These are phyloP conservation scores for Fusarium drepaniforme DNA, from an alignment of 2,329 filamentous ascomycete genomes.

Conservation along the genomic window DNA sequence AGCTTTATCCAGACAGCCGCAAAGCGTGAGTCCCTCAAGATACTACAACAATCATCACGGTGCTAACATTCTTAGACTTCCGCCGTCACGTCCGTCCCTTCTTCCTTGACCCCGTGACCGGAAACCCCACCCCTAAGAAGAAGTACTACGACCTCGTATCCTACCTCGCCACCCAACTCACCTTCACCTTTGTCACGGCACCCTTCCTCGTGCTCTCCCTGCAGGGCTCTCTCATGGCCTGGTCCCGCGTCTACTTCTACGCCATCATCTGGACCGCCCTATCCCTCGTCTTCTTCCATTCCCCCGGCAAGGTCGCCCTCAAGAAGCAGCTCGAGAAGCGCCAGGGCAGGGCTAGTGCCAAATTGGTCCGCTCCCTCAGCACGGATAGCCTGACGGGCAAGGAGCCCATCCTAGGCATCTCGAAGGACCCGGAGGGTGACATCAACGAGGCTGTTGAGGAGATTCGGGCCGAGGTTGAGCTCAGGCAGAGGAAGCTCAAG, in stretches of 20 bases:
- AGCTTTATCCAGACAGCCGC: conserved; percentile 93
- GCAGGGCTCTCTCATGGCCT: conserved; percentile 77
- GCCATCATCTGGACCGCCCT: conserved; percentile 74
- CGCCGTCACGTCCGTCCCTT: conserved; percentile 92
- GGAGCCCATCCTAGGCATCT: conserved; percentile 81
- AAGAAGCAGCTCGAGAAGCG: conserved; percentile 70
- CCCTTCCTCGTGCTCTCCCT: conserved; percentile 90
- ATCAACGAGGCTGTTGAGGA: conserved; percentile 84
- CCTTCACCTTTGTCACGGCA: conserved; percentile 83
- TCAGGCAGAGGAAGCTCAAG: conserved; percentile 45
- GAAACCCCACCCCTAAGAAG: conserved; percentile 77
- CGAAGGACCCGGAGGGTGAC: conserved; percentile 80
- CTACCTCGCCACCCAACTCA: conserved; percentile 81
- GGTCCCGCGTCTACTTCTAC: conserved; percentile 92
- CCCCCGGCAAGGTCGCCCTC: conserved; percentile 76
- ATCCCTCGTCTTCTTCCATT: conserved; percentile 82
- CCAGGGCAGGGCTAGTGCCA: conserved; percentile 58
- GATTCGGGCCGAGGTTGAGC: conserved; percentile 79
- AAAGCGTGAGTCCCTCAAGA: conserved; percentile 78
- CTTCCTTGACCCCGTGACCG: conserved; percentile 85
- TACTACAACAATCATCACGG: not conserved
- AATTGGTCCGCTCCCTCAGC: conserved; percentile 64
- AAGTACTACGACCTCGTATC: conserved; percentile 87
- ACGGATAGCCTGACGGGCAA: conserved; percentile 67
- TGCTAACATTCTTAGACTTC: conserved; percentile 70